Evolutionary conservation across 345 rosid genomes (phyloP), one percentile per base, ranked within the genome.

Genomic region (Rhodamnia rubescens): DNA sequence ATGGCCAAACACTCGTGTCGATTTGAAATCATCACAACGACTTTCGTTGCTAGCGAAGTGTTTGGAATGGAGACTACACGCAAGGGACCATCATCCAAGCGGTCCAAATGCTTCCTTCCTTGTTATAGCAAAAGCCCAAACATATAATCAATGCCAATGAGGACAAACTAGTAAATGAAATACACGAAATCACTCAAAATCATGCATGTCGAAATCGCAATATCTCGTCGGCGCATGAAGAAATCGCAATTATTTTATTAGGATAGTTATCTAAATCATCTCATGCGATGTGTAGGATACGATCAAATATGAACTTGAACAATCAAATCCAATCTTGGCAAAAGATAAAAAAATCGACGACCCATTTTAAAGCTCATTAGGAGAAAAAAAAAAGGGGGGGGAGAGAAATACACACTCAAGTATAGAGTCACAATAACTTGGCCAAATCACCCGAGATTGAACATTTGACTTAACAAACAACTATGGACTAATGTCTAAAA

Each of bases 201-300:
- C 13, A 69, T 8, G 10, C 18, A 36, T 0, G 26, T 20, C 7
- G 0, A 18, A 10, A 69, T 36, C 26, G 20, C 11, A 7, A 69
- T 16, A 69, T 69, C 0, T 4, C 3, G 11, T 3, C 2, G 5
- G 22, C 2, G 22, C 32, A 16, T 0, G 11, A 64, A 64, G 78
- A 32, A 9, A 69, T 69, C 24, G 1, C 7, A 69, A 69, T 69
- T 44, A 69, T 36, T 4, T 20, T 10, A 8, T 36, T 7, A 8
- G 1, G 47, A 13, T 18, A 36, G 47, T 69, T 69, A 69, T 7
- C 7, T 36, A 32, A 36, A 69, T 20, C 47, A 18, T 36, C 47
- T 36, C 3, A 0, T 1, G 0, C 11, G 24, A 69, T 6, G 10
- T 18, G 47, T 21, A 5, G 20, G 47, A 18, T 32, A 18, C 1